Evolutionary conservation across 2,329 filamentous ascomycete species (phyloP), one percentile per base, ranked within the genome.

Genomic region (Verticillium nonalfalfae): DNA sequence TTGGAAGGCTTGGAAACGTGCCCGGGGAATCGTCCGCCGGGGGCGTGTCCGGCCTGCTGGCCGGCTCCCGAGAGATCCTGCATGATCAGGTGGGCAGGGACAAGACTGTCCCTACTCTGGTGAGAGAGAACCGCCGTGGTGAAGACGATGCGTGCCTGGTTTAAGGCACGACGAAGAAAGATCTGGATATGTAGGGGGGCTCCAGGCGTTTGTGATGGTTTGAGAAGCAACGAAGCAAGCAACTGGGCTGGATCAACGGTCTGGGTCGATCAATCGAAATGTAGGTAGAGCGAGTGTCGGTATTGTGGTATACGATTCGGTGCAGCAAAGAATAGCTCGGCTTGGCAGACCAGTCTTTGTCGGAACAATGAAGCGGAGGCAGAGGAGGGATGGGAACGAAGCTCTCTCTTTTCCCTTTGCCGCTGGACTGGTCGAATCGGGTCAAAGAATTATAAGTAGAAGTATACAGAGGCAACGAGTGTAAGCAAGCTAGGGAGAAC

Each of bases 11-110:
- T 96, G 61, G 90, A 91, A 64, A 86, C 85, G 71, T 90, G 86
- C 68, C 88, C 87, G 50, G 79, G 80, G 70, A 89, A 89, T 78
- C 85, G 90, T 74, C 73, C 82, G 70, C 72, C 81, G 69, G 76
- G 79, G 72, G 76, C 81, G 68, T 81, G 82, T 72, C 79, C 85
- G 61, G 83, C 80, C 67, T 84, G 84, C 15, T 34, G 58, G 66
- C 85, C 81, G 68, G 84, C 81, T 68, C 83, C 81, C 71, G 90
- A 88, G 77, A 91, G 87, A 78, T 91, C 90, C 85, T 96, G 93
- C 93, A 97, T 97, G 78, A 94, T 87, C 74, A 92, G 83, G 82
- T 93, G 90, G 83, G 89, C 89, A 79, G 89, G 91, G 88, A 91
- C 88, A 81, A 91, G 85, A 76, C 83, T 89, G 90, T 94, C 91